Evolutionary conservation across 2,329 filamentous ascomycete genomes (phyloP), one percentile per base, ranked within the genome.

Genomic region (Colletotrichum sansevieriae): DNA sequence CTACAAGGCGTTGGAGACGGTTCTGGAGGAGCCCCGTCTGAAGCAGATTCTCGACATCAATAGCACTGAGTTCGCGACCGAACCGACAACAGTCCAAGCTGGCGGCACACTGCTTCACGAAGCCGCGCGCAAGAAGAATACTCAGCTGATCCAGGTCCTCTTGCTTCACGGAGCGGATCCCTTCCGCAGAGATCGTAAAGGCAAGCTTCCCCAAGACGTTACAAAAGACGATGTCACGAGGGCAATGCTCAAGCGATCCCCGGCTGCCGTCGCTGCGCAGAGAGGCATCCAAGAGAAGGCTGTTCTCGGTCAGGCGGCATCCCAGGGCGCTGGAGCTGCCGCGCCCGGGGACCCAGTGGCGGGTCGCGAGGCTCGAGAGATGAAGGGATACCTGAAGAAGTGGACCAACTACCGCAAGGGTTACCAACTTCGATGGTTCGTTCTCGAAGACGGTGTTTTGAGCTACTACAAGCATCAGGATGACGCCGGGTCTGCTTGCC

Each of bases 391-490:
- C 78, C 84, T 99, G 65, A 98, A 98, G 82, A 99, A 99, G 79
- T 99, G 96, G 96, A 99, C 96, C 55, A 99, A 99, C 78, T 99
- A 99, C 78, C 95, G 95, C 22, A 95, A 93, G 77, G 96, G 96
- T 9, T 99, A 98, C 82, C 97, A 99, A 82, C 80, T 99, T 71
- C 88, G 96, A 69, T 99, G 95, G 95, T 99, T 99, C 77, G 96
- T 98, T 13, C 88, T 99, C 9, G 96, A 99, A 78, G 96, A 99
- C 77, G 96, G 96, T 12, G 95, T 99, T 12, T 81, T 99, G 73
- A 98, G 96, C 80, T 99, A 99, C 82, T 99, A 98, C 84, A 99
- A 99, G 82, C 94, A 98, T 78, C 96, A 99, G 81, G 96, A 99
- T 77, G 96, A 99, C 78, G 93, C 94, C 37, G 96, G 95, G 25